Evolutionary conservation across 164 flowering plant species (phyloP), one percentile per base, ranked within the genome.

Genomic region (Cinnamomum micranthum): DNA sequence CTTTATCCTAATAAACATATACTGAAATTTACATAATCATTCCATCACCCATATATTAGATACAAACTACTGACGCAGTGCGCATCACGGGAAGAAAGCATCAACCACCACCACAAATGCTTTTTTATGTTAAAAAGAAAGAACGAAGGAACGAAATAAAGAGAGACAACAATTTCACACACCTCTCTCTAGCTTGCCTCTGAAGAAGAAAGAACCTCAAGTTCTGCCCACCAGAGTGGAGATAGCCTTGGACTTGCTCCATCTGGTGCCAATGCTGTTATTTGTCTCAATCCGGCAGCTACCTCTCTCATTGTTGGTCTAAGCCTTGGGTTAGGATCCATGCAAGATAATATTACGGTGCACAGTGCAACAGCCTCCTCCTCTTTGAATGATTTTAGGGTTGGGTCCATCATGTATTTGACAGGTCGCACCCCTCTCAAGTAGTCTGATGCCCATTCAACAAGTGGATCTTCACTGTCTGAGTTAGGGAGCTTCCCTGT

Each of bases 151-250:
- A 64, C 25, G 4, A n/a, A 47, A 41, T 7, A 41, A 41, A 41
- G 47, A 41, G 9, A 41, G 11, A 6, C 47, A 0, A 55, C 60
- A 55, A 55, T 55, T 55, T 55, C n/a, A 20, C n/a, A 20, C 35
- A 31, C 35, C 35, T 0, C 35, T 15, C 71, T 51, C 66, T 76
- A 88, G 77, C 81, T 78, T 77, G 77, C 82, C 60, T 84, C 90
- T 28, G 71, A n/a, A 12, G 81, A 41, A 6, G 83, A 87, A 78
- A 85, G 66, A 59, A 90, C 84, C 82, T 91, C 94, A 59, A 91
- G 90, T 69, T 91, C 97, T 50, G 97, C 91, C 92, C 97, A 90
- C 97, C 97, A 91, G 69, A 89, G 91, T 31, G 91, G 91, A 72
- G 92, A 90, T 23, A 80, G 15, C 81, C 78, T 86, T 15, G 92